Percentiles rank a stretch among this genome's conserved stretches.
These are phyloP conservation scores for Plectosphaerella cucumerina DNA, from an alignment of 2,329 filamentous ascomycete species.

Conservation along the genomic window DNA sequence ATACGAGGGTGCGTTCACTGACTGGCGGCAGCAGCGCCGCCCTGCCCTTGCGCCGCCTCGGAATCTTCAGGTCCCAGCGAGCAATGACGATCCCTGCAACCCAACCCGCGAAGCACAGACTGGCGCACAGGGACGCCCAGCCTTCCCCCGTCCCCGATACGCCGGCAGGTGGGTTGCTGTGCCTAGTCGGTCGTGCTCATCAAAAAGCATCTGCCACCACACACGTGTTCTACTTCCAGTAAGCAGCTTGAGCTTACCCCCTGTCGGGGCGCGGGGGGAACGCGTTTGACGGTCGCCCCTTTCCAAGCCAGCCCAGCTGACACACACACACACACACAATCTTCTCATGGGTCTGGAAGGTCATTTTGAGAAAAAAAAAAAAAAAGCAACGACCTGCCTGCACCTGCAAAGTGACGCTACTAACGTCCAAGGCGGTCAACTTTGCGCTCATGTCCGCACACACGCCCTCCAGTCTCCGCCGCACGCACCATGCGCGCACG, in stretches of 20 bases:
- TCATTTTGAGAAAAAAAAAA: neutral
- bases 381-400: neutral
- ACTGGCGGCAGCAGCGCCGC: too few species aligned
- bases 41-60: conserved; percentile 5
- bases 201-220: neutral
- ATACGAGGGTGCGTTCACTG: too few species aligned
- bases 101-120: neutral
- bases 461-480: neutral
- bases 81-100: neutral
- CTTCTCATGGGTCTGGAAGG: too few species aligned
- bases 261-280: neutral
- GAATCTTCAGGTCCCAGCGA: neutral
- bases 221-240: neutral
- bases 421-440: neutral
- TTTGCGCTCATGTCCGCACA: neutral
- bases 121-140: neutral
- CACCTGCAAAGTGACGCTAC: neutral
- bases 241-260: neutral
- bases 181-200: too few species aligned
- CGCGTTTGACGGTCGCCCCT: neutral
- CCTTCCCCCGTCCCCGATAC: neutral
- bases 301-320: neutral
- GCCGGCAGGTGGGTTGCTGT: too few species aligned
- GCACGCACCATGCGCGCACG: too few species aligned
- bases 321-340: neutral